Base-by-base conservation (phyloP, 1,284 basidiomycete species). In the Ustilago sp. region DNA sequence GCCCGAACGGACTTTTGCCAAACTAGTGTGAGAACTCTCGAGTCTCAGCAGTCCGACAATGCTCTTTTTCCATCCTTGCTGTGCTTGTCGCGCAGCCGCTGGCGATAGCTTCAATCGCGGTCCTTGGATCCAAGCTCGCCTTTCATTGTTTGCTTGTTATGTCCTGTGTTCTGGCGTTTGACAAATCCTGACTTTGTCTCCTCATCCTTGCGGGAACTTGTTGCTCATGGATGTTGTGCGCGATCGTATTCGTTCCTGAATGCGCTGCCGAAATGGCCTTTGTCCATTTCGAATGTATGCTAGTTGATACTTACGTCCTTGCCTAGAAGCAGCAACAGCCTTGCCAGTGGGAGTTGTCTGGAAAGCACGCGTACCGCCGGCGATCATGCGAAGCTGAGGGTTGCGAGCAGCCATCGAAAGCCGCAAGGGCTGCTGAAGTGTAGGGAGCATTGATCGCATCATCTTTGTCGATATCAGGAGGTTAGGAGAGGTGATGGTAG, bases 361-460 rank as follows among this genome's bases (percentile, higher is more conserved):
- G 75, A 81, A 81, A 9, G 76, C 67, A 17, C 80, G 68, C 50
- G 75, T 74, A 34, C 80, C 80, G 28, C 67, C 70, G 8, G 73
- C 76, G 68, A 81, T 81, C 58, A 81, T 51, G 43, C 80, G 68
- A 8, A 81, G 68, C 51, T 80, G 79, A 12, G 80, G 80, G 69
- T 73, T 78, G 55, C 68, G 64, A 23, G 78, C 80, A 23, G 65
- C 61, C 57, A 70, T 64, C 47, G 70, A 75, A 51, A 81, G 77
- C 71, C 72, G 65, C 63, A 81, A 75, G 28, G 73, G 73, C 70
- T 79, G 74, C 38, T 73, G 64, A 19, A 78, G 68, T 23, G 76
- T 57, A 11, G 72, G 72, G 23, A 77, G 67, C 66, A 69, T 69
- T 32, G 70, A 48, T 35, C 75, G 75, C 67, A 73, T 74, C 63